phyloP scores from a whole-genome alignment of 345 rosid species.

The Aethionema arabicum region DNA sequence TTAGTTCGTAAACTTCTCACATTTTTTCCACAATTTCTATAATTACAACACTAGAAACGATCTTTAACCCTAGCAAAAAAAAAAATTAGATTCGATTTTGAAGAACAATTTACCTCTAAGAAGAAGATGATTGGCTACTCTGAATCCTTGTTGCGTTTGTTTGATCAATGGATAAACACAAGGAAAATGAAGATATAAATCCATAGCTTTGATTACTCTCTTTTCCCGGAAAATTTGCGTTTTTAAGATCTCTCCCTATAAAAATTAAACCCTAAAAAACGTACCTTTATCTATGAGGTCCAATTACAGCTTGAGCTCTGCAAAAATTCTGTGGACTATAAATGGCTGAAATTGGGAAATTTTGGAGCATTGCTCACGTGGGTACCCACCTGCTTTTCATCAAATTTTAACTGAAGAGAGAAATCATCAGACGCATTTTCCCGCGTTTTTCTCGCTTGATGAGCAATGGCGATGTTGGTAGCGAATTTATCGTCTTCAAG shows the following conservation, averaged over 20 bases:
- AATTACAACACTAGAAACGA: no score
- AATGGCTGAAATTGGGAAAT: background rate
- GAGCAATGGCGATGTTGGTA: conserved; percentile 39
- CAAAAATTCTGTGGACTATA: conserved; percentile 26
- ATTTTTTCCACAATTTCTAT: no score
- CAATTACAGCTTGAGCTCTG: conserved; percentile 24
- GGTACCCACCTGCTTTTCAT: conserved; percentile 11
- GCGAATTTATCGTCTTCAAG: conserved; percentile 36
- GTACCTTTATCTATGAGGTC: conserved; percentile 19
- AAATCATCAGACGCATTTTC: conserved; percentile 15
- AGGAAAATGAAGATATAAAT: conserved; percentile 26
- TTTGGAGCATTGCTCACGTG: conserved; percentile 5
- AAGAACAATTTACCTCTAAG: conserved; percentile 39
- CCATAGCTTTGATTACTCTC: conserved; percentile 35
- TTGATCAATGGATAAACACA: conserved; percentile 30
- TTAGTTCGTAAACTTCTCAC: conserved; percentile 40
- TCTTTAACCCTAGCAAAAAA: background rate
- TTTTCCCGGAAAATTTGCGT: conserved; percentile 17
- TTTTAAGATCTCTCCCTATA: conserved; percentile 7
- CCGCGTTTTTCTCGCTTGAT: conserved; percentile 29
- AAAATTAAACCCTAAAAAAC: background rate
- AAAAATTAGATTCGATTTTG: background rate
- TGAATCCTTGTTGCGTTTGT: conserved; percentile 32
- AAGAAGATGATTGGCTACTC: conserved; percentile 23
- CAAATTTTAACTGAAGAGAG: conserved; percentile 7